Percentiles rank a stretch among this genome's conserved stretches.
phyloP scores from a whole-genome alignment of 768 basidiomycete genomes.

The Filobasidium floriforme region DNA sequence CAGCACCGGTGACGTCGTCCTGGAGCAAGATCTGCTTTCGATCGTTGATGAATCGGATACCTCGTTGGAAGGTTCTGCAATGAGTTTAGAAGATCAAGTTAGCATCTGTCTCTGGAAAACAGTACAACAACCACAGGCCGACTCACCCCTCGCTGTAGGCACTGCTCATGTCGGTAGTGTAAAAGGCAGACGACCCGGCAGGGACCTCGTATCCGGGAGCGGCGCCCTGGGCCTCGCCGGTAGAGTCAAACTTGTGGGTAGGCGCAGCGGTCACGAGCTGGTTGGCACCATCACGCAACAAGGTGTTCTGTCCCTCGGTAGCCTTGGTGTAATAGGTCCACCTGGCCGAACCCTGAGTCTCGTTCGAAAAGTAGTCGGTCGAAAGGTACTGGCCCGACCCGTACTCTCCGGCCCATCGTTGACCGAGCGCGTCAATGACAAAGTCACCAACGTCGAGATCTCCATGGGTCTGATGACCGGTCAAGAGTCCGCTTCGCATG shows the following conservation, averaged over 20 bases:
- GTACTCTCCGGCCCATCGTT: constrained; percentile 89
- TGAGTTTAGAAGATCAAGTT: background rate
- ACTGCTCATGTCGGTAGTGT: constrained; percentile 64
- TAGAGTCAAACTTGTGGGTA: constrained; percentile 56
- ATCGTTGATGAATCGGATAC: constrained; percentile 70
- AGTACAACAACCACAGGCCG: constrained; percentile 21
- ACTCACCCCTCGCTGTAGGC: constrained; percentile 51
- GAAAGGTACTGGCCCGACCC: constrained; percentile 80
- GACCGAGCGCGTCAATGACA: constrained; percentile 85
- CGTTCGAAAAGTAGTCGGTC: constrained; percentile 66
- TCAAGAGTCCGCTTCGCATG: constrained; percentile 74
- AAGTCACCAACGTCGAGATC: constrained; percentile 93
- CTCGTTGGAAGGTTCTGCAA: constrained; percentile 70
- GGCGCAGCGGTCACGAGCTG: constrained; percentile 63
- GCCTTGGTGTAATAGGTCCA: constrained; percentile 95
- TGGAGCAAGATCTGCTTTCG: constrained; percentile 84
- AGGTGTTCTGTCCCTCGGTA: constrained; percentile 95
- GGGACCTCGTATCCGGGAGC: constrained; percentile 68
- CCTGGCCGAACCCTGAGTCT: constrained; percentile 60
- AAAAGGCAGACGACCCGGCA: constrained; percentile 67
- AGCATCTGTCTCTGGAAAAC: background rate
- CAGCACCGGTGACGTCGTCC: constrained; percentile 69
- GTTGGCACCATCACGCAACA: constrained; percentile 66
- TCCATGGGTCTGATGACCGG: constrained; percentile 86
- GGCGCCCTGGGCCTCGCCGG: constrained; percentile 61